Conservation (phyloP, 345 rosid genomes). For the Acer yangbiense region DNA sequence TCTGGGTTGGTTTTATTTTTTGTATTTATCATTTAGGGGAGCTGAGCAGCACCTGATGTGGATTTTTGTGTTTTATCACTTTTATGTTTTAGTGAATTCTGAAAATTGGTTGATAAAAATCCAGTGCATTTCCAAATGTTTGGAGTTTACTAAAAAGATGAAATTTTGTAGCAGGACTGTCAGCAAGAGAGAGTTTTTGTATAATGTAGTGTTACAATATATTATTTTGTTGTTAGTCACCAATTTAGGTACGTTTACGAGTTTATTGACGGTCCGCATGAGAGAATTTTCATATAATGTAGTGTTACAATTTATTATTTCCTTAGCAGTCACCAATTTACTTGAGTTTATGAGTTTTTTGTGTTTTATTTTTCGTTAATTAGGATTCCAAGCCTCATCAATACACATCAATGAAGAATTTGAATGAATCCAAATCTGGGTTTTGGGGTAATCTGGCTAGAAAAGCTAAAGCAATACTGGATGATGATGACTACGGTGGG, state of each 20-base stretch:
- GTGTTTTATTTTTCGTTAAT: neutral
- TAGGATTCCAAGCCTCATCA: constrained; percentile 47
- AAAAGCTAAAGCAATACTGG: constrained; percentile 87
- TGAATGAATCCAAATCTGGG: constrained; percentile 62
- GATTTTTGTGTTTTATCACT: neutral
- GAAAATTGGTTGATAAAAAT: neutral
- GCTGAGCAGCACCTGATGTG: neutral
- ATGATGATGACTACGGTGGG: constrained; percentile 45
- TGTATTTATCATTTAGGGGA: neutral
- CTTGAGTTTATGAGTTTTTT: neutral
- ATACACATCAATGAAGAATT: constrained; percentile 47
- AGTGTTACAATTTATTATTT: neutral
- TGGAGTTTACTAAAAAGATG: neutral
- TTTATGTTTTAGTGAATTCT: neutral
- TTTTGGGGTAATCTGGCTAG: constrained; percentile 90
- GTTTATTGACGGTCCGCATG: neutral
- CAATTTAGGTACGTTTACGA: too few relatives aligned
- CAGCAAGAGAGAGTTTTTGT: neutral
- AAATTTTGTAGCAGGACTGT: neutral
- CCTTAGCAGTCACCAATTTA: neutral
- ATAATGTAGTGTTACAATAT: neutral
- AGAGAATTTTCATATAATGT: neutral
- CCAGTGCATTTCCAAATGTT: neutral
- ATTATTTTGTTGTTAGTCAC: neutral
- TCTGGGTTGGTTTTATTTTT: neutral